Conservation (phyloP, 768 basidiomycete genomes). For the Mycena indigotica region DNA sequence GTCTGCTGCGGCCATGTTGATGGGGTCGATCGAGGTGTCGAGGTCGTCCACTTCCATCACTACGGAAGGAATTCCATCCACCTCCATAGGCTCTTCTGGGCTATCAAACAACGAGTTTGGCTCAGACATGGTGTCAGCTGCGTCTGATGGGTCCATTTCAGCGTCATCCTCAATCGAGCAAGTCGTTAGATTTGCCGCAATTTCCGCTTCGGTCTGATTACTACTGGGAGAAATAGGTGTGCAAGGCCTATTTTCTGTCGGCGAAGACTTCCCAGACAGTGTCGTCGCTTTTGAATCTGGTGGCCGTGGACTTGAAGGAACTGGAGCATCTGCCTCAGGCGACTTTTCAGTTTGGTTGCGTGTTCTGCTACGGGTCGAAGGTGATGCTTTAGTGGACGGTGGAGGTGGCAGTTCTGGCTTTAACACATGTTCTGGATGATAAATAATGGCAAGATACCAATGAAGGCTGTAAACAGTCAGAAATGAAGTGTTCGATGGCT, state of each 20-base stretch:
- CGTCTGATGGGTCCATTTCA: neutral
- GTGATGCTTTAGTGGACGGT: constrained; percentile 10
- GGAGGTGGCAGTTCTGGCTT: constrained; percentile 37
- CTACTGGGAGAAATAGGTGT: constrained; percentile 12
- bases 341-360: constrained; percentile 11
- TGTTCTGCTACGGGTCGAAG: constrained; percentile 19
- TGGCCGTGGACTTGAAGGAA: no score
- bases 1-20: neutral
- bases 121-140: neutral
- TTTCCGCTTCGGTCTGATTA: constrained; percentile 16
- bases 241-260: neutral
- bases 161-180: constrained; percentile 16
- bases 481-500: neutral
- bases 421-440: constrained; percentile 69
- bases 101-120: constrained; percentile 9
- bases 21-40: constrained; percentile 11
- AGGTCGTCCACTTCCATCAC: neutral
- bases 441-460: constrained; percentile 97
- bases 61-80: neutral
- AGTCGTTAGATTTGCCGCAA: constrained; percentile 1
- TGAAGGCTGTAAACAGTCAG: constrained; percentile 61
- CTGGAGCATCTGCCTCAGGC: no score
- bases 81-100: constrained; percentile 1
- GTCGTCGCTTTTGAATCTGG: constrained; percentile 18
- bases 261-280: constrained; percentile 12